Base-by-base conservation (phyloP, 1,284 basidiomycete genomes). In the Pholiota adiposa region DNA sequence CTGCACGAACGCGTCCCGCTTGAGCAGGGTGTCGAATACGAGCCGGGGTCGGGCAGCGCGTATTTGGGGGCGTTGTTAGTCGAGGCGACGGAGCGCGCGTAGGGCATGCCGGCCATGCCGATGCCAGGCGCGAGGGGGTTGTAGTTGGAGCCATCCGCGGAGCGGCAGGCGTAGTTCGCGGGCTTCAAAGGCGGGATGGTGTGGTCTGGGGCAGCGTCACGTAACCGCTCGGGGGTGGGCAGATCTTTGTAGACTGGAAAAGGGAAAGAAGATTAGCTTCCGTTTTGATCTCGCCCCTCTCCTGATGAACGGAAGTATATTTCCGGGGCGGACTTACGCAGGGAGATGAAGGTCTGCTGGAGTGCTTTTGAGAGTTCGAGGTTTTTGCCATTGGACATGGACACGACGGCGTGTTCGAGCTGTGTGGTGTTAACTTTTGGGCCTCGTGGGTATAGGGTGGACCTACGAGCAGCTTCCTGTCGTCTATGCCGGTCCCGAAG, bases 21-120 rank as follows among this genome's bases (percentile, higher is more conserved):
- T 79, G 48, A 94, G 77, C 7, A 94, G 83, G 0, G 80, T 77
- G 67, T 94, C 90, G 65, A 93, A 94, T 1, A 94, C 80, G 2
- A 89, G 1, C 79, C 85, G 4, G 90, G 73, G 64, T 90, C 87
- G 0, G 92, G 92, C 36, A 92, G 82, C 5, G 76, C 74, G 31
- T 77, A 70, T 12, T 71, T 68, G 0, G 85, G 79, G 2, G 77
- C 68, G 18, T 76, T 69, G 56, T 75, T 80, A 34, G 75, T 75
- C 18, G 83, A 79, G 19, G 90, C 82, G 4, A 93, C 90, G 52
- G 85, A 86, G 43, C 89, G 84, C 3, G 89, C 88, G 69, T 94
- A 94, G 0, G 90, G 88, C 19, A 77, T 75, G 40, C 83, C 78
- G 3, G 86, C 87, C 66, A 78, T 79, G 19, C 89, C 89, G 27